Conservation (phyloP, 2,329 filamentous ascomycete genomes). For the Diplodia intermedia region DNA sequence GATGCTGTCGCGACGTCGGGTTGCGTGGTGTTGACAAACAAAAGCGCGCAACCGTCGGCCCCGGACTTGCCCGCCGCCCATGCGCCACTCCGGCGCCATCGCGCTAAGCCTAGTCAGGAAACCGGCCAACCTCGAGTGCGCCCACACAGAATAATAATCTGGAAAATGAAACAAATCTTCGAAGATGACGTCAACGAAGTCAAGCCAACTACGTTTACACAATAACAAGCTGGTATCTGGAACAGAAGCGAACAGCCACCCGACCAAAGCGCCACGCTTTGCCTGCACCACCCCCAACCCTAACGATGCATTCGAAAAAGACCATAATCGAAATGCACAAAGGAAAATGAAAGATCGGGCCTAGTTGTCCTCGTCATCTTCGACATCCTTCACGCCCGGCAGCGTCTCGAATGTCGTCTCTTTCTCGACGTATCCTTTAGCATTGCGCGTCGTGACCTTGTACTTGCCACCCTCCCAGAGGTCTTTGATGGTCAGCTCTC, state of each 20-base stretch:
- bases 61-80: not conserved
- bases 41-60: not conserved
- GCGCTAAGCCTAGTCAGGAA: not conserved
- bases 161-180: not conserved
- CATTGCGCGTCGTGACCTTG: conserved; percentile 42
- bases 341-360: too few species aligned
- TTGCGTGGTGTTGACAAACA: conserved; percentile 22
- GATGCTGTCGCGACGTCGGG: conserved; percentile 3
- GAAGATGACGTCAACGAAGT: not conserved
- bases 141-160: not conserved
- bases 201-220: conserved; percentile 7
- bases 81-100: not conserved
- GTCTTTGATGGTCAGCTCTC: conserved; percentile 94
- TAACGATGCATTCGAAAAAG: not conserved
- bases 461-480: conserved; percentile 86
- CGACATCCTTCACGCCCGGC: conserved; percentile 36
- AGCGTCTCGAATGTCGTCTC: conserved; percentile 33
- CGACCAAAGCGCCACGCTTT: not conserved
- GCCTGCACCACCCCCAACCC: not conserved
- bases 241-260: conserved; percentile 2
- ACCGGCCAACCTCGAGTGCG: not conserved
- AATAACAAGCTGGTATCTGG: conserved; percentile 9
- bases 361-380: conserved; percentile 31
- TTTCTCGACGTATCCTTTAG: conserved; percentile 38
- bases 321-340: not conserved